These are phyloP conservation scores for Rhodomyrtus tomentosa DNA, from an alignment of 345 rosid genomes.

Conservation along the genomic window DNA sequence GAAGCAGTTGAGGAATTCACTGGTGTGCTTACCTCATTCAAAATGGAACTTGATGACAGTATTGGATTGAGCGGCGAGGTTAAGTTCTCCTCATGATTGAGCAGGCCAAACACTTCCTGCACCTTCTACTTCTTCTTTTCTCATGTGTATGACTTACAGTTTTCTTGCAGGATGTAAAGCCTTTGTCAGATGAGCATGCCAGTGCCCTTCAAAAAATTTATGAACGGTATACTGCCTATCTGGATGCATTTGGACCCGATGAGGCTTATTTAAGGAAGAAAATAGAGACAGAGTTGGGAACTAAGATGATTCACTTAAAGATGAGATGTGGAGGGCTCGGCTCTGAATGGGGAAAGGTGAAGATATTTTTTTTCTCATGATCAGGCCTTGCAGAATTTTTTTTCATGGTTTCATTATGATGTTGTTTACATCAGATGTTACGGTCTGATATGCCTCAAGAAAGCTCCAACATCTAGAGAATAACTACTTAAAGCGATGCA, in stretches of 20 bases:
- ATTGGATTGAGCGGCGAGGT: slow-evolving; percentile 93
- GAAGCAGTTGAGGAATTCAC: slow-evolving; percentile 86
- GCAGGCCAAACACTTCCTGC: neutral
- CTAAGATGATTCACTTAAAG: slow-evolving; percentile 93
- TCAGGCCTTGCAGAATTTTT: neutral
- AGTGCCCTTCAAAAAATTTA: slow-evolving; percentile 44
- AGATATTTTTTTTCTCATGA: neutral
- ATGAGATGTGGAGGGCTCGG: slow-evolving; percentile 91
- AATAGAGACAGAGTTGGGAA: slow-evolving; percentile 86
- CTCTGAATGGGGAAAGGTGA: slow-evolving; percentile 94
- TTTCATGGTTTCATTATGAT: neutral
- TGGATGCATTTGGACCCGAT: slow-evolving; percentile 67
- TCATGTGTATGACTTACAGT: slow-evolving; percentile 1
- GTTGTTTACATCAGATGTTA: neutral
- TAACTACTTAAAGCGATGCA: neutral
- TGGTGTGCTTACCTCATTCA: slow-evolving; percentile 54
- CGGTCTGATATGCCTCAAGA: neutral
- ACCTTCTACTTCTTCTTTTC: neutral
- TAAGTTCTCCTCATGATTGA: neutral
- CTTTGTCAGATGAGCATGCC: slow-evolving; percentile 37
- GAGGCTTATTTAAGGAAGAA: slow-evolving; percentile 75
- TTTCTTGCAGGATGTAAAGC: slow-evolving; percentile 54
- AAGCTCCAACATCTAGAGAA: neutral
- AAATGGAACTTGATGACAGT: slow-evolving; percentile 86
- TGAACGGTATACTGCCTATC: slow-evolving; percentile 52